phyloP scores from a whole-genome alignment of 2,329 filamentous ascomycete species.

The Paecilomyces formosus region DNA sequence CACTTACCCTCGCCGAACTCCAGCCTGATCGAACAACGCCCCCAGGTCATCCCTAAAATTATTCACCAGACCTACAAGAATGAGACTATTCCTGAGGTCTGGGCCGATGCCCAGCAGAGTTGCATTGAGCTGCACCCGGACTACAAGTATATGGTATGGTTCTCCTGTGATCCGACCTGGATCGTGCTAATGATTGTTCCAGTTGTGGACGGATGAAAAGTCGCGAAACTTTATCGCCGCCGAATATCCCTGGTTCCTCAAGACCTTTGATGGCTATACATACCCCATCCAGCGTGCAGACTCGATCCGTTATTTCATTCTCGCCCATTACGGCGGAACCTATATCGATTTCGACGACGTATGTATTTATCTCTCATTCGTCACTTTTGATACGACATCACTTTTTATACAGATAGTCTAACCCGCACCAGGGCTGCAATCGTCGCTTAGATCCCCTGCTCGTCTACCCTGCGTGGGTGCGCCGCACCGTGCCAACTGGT shows the following conservation, averaged over 20 bases:
- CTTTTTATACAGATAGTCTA: not conserved
- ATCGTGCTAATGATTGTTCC: constrained; percentile 1
- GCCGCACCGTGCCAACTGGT: constrained; percentile 65
- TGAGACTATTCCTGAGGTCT: constrained; percentile 58
- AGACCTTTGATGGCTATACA: constrained; percentile 65
- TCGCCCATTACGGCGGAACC: constrained; percentile 69
- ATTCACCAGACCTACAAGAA: constrained; percentile 73
- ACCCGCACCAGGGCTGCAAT: constrained; percentile 52
- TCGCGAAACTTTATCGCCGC: constrained; percentile 63
- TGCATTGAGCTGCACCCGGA: constrained; percentile 62
- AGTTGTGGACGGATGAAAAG: constrained; percentile 70
- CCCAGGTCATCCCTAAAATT: constrained; percentile 65
- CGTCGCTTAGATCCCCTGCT: constrained; percentile 61
- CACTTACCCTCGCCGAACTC: constrained; percentile 59
- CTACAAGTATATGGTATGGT: constrained; percentile 62
- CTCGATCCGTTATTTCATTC: constrained; percentile 70
- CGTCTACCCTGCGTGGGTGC: constrained; percentile 62
- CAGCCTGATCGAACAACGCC: constrained; percentile 47
- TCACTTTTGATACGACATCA: not conserved
- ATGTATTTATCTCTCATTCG: constrained; percentile 14
- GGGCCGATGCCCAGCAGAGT: constrained; percentile 57
- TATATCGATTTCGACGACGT: constrained; percentile 74
- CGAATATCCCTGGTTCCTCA: constrained; percentile 71
- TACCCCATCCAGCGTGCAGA: constrained; percentile 74
- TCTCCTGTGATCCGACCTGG: not conserved